Percentiles rank a stretch among this genome's conserved stretches.
These are phyloP conservation scores for Ganoderma boninense DNA, from an alignment of 1,284 basidiomycete species.

Conservation along the genomic window DNA sequence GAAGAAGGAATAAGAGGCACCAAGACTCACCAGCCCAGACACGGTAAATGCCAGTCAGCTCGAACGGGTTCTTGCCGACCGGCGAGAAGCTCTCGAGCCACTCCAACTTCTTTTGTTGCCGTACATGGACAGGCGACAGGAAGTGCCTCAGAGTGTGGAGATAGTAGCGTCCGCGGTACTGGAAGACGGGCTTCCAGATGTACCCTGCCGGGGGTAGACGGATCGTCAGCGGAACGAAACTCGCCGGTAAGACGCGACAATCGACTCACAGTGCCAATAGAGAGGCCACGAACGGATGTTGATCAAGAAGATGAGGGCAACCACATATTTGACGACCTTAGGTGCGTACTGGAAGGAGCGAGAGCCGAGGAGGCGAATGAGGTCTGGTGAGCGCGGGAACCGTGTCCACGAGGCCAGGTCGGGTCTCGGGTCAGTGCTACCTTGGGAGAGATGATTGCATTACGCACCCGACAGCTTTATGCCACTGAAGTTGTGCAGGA, in stretches of 20 bases:
- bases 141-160: conserved; percentile 49
- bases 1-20: background rate
- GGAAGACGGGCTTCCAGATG: conserved; percentile 59
- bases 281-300: conserved; percentile 69
- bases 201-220: conserved; percentile 52
- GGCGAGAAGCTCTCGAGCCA: conserved; percentile 58
- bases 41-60: conserved; percentile 48
- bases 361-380: conserved; percentile 78
- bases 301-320: conserved; percentile 51
- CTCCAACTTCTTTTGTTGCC: conserved; percentile 42
- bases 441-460: background rate
- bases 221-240: background rate
- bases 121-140: conserved; percentile 47
- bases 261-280: conserved; percentile 69
- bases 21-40: conserved; percentile 63
- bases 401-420: conserved; percentile 60
- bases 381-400: conserved; percentile 75
- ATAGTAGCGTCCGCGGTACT: conserved; percentile 46
- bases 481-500: conserved; percentile 8
- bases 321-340: conserved; percentile 35
- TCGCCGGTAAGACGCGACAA: background rate
- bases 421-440: conserved; percentile 70
- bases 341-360: conserved; percentile 50
- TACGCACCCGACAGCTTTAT: conserved; percentile 13
- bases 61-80: conserved; percentile 66